Evolutionary conservation across 192 early-diverging fungal genomes (phyloP).

Genomic region (Endogone sp.): DNA sequence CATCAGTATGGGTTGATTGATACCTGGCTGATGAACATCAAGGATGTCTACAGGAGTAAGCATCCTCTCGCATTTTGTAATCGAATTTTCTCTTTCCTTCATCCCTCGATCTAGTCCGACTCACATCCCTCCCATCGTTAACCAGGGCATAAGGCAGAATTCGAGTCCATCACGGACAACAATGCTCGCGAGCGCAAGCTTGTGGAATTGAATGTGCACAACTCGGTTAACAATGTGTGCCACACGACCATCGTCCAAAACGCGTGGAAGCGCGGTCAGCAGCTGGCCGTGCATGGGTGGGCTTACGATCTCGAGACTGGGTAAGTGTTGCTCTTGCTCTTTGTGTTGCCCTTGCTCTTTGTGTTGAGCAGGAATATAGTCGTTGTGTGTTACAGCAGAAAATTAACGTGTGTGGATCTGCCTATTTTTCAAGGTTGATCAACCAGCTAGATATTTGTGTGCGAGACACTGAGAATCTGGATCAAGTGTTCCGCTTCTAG

Average conservation of each 20-base stretch:
- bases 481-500: neutral
- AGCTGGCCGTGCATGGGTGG: constrained; percentile 73
- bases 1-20: constrained; percentile 77
- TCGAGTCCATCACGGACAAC: constrained; percentile 37
- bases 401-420: too few species aligned
- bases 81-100: constrained; percentile 1
- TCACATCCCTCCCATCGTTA: neutral
- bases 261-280: constrained; percentile 72
- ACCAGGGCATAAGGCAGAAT: constrained; percentile 26
- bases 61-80: constrained; percentile 13
- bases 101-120: neutral
- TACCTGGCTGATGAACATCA: constrained; percentile 87
- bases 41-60: constrained; percentile 73
- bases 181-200: constrained; percentile 45
- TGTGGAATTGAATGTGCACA: constrained; percentile 74
- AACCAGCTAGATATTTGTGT: neutral
- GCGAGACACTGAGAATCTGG: neutral
- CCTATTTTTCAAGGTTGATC: neutral
- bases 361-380: too few species aligned
- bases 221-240: constrained; percentile 65
- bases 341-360: too few species aligned
- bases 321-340: constrained; percentile 9
- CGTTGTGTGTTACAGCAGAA: too few species aligned
- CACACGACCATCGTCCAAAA: constrained; percentile 76
- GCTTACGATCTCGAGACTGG: constrained; percentile 64